phyloP scores from a whole-genome alignment of 306 rosid genomes.

The Psophocarpus tetragonolobus region DNA sequence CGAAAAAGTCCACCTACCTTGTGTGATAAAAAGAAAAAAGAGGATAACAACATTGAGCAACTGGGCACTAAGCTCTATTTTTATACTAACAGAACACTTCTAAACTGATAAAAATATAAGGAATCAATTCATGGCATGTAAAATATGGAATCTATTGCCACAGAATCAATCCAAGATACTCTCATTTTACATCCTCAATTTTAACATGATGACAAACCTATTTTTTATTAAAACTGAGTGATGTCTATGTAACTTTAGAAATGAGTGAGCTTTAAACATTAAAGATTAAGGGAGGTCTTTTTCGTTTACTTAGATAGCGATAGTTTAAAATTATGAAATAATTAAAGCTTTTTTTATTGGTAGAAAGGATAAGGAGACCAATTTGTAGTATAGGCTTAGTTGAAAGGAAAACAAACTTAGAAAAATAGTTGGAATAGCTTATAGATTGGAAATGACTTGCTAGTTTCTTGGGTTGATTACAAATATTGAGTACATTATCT shows the following conservation, averaged over 20 bases:
- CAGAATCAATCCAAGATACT: not conserved
- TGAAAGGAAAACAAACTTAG: too few species aligned
- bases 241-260: not conserved
- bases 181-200: not conserved
- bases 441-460: too few species aligned
- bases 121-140: not conserved
- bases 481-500: too few species aligned
- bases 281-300: constrained; percentile 1
- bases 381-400: too few species aligned
- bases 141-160: not conserved
- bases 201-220: constrained; percentile 6
- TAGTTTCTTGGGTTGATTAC: too few species aligned
- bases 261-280: not conserved
- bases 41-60: not conserved
- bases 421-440: too few species aligned
- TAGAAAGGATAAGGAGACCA: too few species aligned
- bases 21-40: not conserved
- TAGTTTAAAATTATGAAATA: too few species aligned
- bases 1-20: not conserved
- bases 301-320: not conserved
- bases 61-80: not conserved
- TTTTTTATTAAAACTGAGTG: not conserved
- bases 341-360: too few species aligned
- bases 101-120: not conserved
- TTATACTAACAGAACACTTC: not conserved